Base-by-base conservation (phyloP, 345 rosid species). In the Raphanus sativus region DNA sequence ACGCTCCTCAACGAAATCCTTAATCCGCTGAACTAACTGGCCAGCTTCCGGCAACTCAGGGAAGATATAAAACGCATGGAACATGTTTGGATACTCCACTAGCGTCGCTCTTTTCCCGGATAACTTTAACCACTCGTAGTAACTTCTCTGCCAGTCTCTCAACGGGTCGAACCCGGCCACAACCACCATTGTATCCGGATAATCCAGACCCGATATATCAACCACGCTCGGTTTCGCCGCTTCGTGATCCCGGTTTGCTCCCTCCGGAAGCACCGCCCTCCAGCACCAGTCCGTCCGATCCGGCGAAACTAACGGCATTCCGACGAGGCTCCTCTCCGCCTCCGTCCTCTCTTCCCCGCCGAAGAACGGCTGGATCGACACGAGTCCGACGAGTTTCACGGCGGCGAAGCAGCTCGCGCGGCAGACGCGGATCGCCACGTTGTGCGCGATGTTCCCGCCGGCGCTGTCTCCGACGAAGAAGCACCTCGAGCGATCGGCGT, bases 381-480 rank as follows among this genome's bases (percentile, higher is more conserved):
- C 36, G 5, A 91, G 13, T 24, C 97, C 97, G 26, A 70, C 8
- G 1, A 87, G 32, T 33, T 80, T 86, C 38, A 87, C 60, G 0
- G 65, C 16, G 65, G 48, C 30, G 63, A 91, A 81, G 0, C 11
- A 7, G 0, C 16, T 0, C 10, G 54, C 42, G 34, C 63, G 42
- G 48, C 81, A 82, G 0, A 83, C 71, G 32, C 85, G 75, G 4
- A 93, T 72, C 0, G 98, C 86, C 33, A 89, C 85, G 83, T 93
- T 81, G 81, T 93, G 98, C 2, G 90, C 94, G 65, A 91, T 29
- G 76, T 93, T 93, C 21, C 87, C 98, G 0, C 97, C 98, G 0
- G 96, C 93, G 64, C 96, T 91, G 40, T 91, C 98, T 56, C 97
- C 98, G 45, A 86, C 87, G 1, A 91, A 78, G 71, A 88, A 89